phyloP scores from a whole-genome alignment of 2,329 filamentous ascomycete species.

The Sporothrix globosa region DNA sequence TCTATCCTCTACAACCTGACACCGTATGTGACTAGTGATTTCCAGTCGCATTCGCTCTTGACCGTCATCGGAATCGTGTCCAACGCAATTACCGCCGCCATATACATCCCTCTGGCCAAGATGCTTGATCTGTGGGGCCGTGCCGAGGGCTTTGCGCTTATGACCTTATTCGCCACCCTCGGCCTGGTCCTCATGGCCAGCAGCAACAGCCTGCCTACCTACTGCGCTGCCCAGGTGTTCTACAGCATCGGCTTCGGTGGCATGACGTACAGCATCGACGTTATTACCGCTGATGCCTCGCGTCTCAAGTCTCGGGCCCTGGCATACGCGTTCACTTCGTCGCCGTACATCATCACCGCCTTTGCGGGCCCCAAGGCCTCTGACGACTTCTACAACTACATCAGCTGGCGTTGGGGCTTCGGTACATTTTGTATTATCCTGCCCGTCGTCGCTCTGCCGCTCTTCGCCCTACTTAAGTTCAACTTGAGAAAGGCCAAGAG shows the following conservation, averaged over 20 bases:
- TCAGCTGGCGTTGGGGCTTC: constrained; percentile 69
- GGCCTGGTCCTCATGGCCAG: constrained; percentile 63
- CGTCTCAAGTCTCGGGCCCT: constrained; percentile 66
- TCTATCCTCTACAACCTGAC: constrained; percentile 44
- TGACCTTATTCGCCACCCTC: constrained; percentile 50
- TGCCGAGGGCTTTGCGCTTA: constrained; percentile 50
- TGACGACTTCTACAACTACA: constrained; percentile 53
- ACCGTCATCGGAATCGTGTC: constrained; percentile 58
- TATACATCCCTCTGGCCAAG: constrained; percentile 57
- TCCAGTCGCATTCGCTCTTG: constrained; percentile 56
- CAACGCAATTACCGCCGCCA: constrained; percentile 58
- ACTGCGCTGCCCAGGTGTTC: constrained; percentile 57
- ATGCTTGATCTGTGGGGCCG: constrained; percentile 55
- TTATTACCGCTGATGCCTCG: constrained; percentile 68
- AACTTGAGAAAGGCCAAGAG: constrained; percentile 62
- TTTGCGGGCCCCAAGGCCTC: constrained; percentile 63
- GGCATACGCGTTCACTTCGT: constrained; percentile 63
- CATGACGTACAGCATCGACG: constrained; percentile 54
- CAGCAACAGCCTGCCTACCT: constrained; percentile 58
- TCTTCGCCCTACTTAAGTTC: constrained; percentile 58
- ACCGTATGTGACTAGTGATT: constrained; percentile 56
- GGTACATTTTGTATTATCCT: constrained; percentile 63
- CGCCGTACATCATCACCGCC: constrained; percentile 65
- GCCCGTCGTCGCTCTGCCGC: constrained; percentile 60
- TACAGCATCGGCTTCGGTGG: constrained; percentile 59